Conservation (phyloP, 2,329 filamentous ascomycete species). For the Scedosporium minutisporum region DNA sequence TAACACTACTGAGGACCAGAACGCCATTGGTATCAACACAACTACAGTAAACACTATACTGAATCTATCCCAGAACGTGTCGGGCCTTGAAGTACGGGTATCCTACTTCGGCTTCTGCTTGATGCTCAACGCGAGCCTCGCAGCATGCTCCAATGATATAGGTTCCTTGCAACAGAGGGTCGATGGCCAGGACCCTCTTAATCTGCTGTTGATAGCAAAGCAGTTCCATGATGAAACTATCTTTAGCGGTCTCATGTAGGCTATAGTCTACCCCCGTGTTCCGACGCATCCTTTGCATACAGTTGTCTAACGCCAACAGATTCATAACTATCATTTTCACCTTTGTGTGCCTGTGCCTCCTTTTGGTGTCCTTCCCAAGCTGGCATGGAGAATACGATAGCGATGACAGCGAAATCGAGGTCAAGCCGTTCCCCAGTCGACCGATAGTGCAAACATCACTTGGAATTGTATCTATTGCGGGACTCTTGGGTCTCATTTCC, state of each 20-base stretch:
- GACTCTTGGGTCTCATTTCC: neutral
- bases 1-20: neutral
- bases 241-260: conserved; percentile 4
- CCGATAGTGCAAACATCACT: neutral
- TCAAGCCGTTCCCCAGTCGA: neutral
- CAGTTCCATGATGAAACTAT: conserved; percentile 2
- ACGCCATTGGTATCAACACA: neutral
- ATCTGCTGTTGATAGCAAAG: conserved; percentile 1
- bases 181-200: neutral
- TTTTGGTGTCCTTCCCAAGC: neutral
- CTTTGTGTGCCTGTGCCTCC: neutral
- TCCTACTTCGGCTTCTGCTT: conserved; percentile 5
- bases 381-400: neutral
- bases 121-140: neutral
- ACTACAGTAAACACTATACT: neutral
- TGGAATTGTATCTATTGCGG: neutral
- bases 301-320: neutral
- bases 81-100: conserved; percentile 1
- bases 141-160: neutral
- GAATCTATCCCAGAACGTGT: neutral
- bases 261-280: neutral
- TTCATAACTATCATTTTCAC: neutral
- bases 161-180: neutral
- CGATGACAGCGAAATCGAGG: neutral
- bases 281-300: neutral